phyloP scores from a whole-genome alignment of 2,329 filamentous ascomycete genomes.

The Diaporthe caulivora region DNA sequence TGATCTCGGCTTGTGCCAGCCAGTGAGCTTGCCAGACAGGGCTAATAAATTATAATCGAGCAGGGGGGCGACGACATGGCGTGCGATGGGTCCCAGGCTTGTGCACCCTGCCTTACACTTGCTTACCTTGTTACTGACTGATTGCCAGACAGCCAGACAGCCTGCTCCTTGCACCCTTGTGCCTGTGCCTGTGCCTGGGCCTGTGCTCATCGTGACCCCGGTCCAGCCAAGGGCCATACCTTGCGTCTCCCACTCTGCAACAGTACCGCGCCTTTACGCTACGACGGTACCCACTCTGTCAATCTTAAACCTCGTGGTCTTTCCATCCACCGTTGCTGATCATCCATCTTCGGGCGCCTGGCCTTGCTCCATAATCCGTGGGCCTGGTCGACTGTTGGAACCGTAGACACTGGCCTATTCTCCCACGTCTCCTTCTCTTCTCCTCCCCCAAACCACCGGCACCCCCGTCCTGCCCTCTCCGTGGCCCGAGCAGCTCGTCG shows the following conservation, averaged over 20 bases:
- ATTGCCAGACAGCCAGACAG: neutral
- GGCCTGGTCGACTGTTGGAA: neutral
- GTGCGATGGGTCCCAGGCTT: conserved; percentile 15
- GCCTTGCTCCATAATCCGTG: conserved; percentile 20
- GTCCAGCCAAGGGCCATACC: conserved; percentile 15
- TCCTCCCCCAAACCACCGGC: neutral
- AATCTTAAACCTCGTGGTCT: conserved; percentile 34
- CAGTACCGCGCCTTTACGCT: conserved; percentile 18
- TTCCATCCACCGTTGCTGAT: conserved; percentile 27
- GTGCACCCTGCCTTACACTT: conserved; percentile 1
- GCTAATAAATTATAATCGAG: neutral
- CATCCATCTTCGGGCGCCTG: neutral
- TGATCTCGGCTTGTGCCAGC: conserved; percentile 23
- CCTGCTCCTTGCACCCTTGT: neutral
- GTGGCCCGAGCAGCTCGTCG: neutral
- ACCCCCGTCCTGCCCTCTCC: neutral
- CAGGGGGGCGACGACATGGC: conserved; percentile 28
- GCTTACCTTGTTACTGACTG: neutral
- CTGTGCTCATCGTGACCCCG: conserved; percentile 11
- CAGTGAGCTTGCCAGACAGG: conserved; percentile 1
- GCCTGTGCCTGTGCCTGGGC: conserved; percentile 26
- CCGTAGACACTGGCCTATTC: neutral
- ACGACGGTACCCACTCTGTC: conserved; percentile 27
- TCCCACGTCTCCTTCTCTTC: conserved; percentile 1
- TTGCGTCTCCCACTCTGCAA: conserved; percentile 21